phyloP scores from a whole-genome alignment of 2,329 filamentous ascomycete genomes.

The Ophiocordyceps camponoti-floridani region DNA sequence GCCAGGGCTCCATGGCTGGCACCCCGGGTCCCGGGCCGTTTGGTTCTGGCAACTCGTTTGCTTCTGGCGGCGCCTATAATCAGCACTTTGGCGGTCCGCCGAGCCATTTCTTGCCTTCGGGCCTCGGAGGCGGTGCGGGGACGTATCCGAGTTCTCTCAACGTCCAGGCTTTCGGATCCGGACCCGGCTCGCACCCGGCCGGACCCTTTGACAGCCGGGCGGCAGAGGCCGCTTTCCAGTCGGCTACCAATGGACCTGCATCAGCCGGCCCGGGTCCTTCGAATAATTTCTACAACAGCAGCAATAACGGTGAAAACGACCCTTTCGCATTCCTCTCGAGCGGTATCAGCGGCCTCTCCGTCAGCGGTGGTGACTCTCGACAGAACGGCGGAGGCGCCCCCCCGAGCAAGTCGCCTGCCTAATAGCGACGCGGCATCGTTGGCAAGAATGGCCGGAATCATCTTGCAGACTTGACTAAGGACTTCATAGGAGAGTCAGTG shows the following conservation, averaged over 20 bases:
- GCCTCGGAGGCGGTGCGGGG: constrained; percentile 54
- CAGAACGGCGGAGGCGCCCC: constrained; percentile 42
- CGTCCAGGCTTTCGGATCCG: constrained; percentile 56
- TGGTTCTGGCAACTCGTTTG: constrained; percentile 51
- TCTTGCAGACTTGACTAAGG: constrained; percentile 22
- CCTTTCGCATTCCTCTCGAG: constrained; percentile 66
- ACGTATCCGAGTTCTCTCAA: constrained; percentile 63
- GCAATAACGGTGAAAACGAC: constrained; percentile 53
- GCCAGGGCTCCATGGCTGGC: constrained; percentile 70
- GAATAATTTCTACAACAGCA: constrained; percentile 26
- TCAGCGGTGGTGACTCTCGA: constrained; percentile 45
- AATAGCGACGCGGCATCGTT: too few relatives aligned
- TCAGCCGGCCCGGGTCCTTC: constrained; percentile 60
- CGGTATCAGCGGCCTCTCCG: constrained; percentile 54
- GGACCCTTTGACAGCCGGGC: constrained; percentile 85
- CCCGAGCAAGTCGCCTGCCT: constrained; percentile 41
- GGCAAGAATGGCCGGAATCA: too few relatives aligned
- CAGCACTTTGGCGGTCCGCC: constrained; percentile 80
- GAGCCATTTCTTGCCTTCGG: constrained; percentile 80
- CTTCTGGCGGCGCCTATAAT: constrained; percentile 42
- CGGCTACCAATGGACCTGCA: constrained; percentile 63
- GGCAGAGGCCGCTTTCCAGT: constrained; percentile 86
- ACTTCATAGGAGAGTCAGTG: constrained; percentile 9
- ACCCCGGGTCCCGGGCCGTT: constrained; percentile 65
- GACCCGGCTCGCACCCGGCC: constrained; percentile 61